phyloP scores from a whole-genome alignment of 441 rosid species.

The Macaranga tanarius region DNA sequence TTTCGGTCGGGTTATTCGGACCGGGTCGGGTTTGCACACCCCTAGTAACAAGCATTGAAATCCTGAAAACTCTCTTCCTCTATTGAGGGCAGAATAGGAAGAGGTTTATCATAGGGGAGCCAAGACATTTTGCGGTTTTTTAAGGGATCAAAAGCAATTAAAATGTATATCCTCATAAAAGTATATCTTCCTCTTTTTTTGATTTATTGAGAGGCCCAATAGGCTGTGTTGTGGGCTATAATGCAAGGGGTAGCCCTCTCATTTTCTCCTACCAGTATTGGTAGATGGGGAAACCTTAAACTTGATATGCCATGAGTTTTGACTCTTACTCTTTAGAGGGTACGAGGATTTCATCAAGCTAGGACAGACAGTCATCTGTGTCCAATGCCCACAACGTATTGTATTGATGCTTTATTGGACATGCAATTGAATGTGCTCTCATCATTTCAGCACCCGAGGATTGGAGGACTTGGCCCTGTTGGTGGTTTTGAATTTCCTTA shows the following conservation, averaged over 20 bases:
- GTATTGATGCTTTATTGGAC: background rate
- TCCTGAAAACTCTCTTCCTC: background rate
- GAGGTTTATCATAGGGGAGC: background rate
- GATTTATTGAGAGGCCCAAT: background rate
- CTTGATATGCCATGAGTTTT: no score
- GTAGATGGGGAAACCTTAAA: no score
- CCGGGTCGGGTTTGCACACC: no score
- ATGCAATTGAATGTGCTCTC: constrained; percentile 10
- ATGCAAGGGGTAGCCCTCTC: no score
- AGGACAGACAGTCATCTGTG: background rate
- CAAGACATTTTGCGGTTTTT: background rate
- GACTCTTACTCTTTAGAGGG: background rate
- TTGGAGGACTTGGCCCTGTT: constrained; percentile 92
- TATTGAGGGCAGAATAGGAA: background rate
- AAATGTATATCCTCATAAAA: background rate
- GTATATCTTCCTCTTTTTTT: background rate
- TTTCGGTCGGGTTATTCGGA: no score
- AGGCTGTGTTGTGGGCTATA: no score
- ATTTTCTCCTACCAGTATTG: no score
- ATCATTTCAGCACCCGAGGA: constrained; percentile 67
- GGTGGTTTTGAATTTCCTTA: constrained; percentile 67
- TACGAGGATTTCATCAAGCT: background rate
- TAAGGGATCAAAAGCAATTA: background rate
- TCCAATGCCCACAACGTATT: background rate
- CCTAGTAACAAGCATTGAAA: no score